A percentile compares a stretch with the other conserved stretches of the same genome.
Evolutionary conservation across 148 eudicot species (phyloP).

Genomic region (Rhododendron henanense): DNA sequence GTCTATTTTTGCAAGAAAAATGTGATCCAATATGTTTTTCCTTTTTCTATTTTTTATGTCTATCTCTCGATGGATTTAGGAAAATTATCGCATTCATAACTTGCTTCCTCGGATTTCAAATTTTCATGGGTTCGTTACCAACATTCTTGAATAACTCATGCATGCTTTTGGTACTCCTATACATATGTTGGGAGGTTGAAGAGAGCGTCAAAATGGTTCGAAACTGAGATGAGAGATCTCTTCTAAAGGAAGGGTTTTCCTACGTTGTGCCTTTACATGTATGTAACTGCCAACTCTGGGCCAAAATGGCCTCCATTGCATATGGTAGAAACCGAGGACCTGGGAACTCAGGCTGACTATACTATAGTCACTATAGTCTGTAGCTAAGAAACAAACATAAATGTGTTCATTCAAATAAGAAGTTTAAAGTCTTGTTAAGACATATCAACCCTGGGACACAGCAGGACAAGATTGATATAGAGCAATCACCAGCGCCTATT

Average conservation of each 20-base stretch:
- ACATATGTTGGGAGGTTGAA: neutral
- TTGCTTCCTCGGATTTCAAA: neutral
- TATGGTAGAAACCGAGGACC: neutral
- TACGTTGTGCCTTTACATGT: neutral
- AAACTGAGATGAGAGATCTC: neutral
- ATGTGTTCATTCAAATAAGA: neutral
- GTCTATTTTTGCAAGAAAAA: neutral
- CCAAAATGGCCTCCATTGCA: neutral
- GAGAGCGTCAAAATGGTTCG: neutral
- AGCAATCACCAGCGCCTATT: too few relatives aligned
- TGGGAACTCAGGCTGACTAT: neutral
- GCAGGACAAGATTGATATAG: too few relatives aligned
- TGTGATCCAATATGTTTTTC: neutral
- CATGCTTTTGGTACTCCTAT: neutral
- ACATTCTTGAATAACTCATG: neutral
- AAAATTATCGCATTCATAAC: neutral
- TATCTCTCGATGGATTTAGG: neutral
- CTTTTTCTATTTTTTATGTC: neutral
- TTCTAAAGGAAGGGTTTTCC: neutral
- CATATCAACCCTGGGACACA: neutral
- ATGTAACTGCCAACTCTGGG: neutral
- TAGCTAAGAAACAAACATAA: neutral
- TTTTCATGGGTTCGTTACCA: neutral
- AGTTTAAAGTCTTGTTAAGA: neutral
- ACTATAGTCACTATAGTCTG: neutral